These are phyloP conservation scores for Nitzschia sp. DNA, from an alignment of 108 stramenopile genomes.

Conservation along the genomic window DNA sequence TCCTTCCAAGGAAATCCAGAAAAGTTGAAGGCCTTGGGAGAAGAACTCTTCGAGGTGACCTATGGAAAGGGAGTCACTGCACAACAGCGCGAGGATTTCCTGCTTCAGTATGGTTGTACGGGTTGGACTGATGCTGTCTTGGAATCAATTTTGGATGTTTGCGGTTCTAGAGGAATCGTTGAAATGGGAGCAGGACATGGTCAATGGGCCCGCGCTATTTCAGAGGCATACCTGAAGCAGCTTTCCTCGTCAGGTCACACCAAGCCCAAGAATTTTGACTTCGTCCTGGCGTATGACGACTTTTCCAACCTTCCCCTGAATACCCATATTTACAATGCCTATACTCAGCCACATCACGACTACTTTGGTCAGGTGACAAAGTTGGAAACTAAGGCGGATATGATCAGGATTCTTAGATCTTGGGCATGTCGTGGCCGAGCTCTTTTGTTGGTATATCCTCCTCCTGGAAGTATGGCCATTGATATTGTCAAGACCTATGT, in stretches of 20 bases:
- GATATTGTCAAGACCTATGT: constrained; percentile 59
- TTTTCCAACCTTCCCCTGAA: constrained; percentile 61
- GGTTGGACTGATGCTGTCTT: constrained; percentile 65
- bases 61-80: constrained; percentile 74
- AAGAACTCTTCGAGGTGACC: constrained; percentile 45
- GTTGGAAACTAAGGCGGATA: constrained; percentile 37
- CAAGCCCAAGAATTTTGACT: constrained; percentile 50
- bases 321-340: constrained; percentile 64
- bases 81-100: constrained; percentile 72
- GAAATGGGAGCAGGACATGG: constrained; percentile 86
- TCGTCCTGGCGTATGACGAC: constrained; percentile 73
- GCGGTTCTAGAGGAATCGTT: constrained; percentile 61
- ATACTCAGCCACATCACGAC: constrained; percentile 66
- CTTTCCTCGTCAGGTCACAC: neutral
- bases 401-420: constrained; percentile 31
- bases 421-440: constrained; percentile 69
- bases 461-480: constrained; percentile 71
- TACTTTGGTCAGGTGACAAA: constrained; percentile 66
- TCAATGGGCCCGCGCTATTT: constrained; percentile 73
- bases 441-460: constrained; percentile 77
- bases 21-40: constrained; percentile 27
- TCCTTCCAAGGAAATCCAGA: constrained; percentile 41
- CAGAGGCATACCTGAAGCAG: constrained; percentile 30
- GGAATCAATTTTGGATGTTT: constrained; percentile 38
- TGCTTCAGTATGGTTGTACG: constrained; percentile 74